A percentile compares a stretch with the other conserved stretches of the same genome.
Conservation (phyloP, 1,284 basidiomycete species). For the Phlebopus sp. region DNA sequence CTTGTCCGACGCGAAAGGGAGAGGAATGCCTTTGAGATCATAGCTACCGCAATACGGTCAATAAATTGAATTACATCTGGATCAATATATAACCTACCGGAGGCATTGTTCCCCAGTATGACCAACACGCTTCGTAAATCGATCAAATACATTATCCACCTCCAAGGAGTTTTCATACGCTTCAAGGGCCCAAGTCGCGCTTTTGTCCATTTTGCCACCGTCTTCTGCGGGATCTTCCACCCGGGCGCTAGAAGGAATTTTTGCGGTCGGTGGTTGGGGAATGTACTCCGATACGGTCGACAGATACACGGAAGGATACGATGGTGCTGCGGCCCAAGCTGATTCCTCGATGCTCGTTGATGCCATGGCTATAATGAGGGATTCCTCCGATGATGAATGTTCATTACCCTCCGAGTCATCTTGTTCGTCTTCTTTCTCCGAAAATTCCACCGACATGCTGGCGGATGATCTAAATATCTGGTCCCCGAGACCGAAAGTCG, state of each 20-base stretch:
- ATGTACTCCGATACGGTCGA: constrained; percentile 71
- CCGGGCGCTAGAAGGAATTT: constrained; percentile 38
- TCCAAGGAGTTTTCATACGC: constrained; percentile 75
- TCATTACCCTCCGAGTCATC: constrained; percentile 31
- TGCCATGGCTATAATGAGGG: constrained; percentile 59
- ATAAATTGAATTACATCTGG: constrained; percentile 2
- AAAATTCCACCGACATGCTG: constrained; percentile 12
- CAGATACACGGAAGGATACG: constrained; percentile 67
- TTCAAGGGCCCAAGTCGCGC: constrained; percentile 60
- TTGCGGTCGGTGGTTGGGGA: constrained; percentile 51
- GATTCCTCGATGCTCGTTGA: constrained; percentile 55
- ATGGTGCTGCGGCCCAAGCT: constrained; percentile 58
- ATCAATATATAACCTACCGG: constrained; percentile 46
- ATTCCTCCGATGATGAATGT: constrained; percentile 40
- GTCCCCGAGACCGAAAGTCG: constrained; percentile 53
- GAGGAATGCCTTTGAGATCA: constrained; percentile 68
- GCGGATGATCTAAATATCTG: constrained; percentile 55
- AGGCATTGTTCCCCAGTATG: constrained; percentile 75
- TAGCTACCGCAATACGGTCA: constrained; percentile 49
- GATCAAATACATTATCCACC: constrained; percentile 74
- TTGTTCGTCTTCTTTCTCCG: constrained; percentile 21
- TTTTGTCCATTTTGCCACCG: constrained; percentile 42
- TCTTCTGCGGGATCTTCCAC: constrained; percentile 39
- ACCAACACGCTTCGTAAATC: constrained; percentile 68
- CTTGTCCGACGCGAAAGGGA: constrained; percentile 70